Percentiles rank a stretch among this genome's conserved stretches.
These are phyloP conservation scores for Styphnolobium japonicum DNA, from an alignment of 306 rosid genomes.

Conservation along the genomic window DNA sequence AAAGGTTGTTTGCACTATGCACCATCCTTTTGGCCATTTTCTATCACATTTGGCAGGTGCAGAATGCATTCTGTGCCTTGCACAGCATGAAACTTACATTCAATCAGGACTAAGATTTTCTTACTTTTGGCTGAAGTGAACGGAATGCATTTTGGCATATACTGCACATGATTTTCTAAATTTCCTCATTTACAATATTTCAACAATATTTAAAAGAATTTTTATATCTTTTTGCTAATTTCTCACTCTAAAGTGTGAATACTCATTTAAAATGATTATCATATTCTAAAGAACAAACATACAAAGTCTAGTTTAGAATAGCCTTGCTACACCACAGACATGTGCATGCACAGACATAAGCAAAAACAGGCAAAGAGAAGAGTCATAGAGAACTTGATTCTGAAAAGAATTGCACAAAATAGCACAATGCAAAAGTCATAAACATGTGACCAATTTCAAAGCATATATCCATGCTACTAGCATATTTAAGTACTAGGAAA, in stretches of 20 bases:
- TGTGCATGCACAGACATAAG: too few relatives aligned
- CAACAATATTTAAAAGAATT: too few relatives aligned
- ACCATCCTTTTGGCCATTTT: constrained; percentile 11
- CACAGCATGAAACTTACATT: neutral
- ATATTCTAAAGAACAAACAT: neutral
- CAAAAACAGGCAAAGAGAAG: neutral
- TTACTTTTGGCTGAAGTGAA: neutral
- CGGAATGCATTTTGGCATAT: neutral
- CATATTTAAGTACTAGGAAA: neutral
- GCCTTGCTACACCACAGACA: neutral
- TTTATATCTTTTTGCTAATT: too few relatives aligned
- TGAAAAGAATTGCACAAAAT: neutral
- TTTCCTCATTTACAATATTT: neutral
- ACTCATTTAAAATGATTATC: neutral
- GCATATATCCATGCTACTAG: neutral
- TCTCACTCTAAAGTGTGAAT: neutral
- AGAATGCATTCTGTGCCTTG: neutral
- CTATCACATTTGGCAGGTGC: neutral
- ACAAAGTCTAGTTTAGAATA: neutral
- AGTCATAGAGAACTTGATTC: neutral
- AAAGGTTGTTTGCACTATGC: neutral
- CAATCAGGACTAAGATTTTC: neutral
- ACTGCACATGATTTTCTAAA: neutral
- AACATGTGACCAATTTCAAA: neutral
- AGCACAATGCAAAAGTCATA: constrained; percentile 1